Conservation (phyloP, 352 stramenopile species). For the Globisporangium abappressorium region DNA sequence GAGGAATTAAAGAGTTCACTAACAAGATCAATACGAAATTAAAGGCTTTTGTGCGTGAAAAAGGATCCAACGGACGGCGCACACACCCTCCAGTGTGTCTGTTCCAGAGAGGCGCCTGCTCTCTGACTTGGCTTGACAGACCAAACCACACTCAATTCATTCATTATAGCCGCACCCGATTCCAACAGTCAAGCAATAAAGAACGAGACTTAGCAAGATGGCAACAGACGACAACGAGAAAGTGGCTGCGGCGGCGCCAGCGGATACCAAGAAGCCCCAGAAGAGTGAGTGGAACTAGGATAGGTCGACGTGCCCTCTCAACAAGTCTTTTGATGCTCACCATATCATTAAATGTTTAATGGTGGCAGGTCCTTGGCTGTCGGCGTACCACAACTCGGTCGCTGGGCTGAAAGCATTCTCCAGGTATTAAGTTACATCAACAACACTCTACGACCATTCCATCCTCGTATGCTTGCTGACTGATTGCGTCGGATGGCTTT, state of each 20-base stretch:
- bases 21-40: constrained; percentile 3
- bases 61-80: background rate
- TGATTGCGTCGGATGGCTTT: constrained; percentile 33
- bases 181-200: background rate
- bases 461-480: background rate
- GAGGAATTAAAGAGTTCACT: background rate
- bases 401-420: constrained; percentile 82
- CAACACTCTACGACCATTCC: no score
- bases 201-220: background rate
- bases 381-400: constrained; percentile 89
- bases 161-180: background rate
- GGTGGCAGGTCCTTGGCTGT: constrained; percentile 67
- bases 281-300: constrained; percentile 15
- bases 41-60: background rate
- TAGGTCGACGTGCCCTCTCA: background rate
- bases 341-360: background rate
- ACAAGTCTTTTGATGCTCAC: background rate
- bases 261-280: constrained; percentile 14
- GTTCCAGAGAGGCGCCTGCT: constrained; percentile 1
- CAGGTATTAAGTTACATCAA: constrained; percentile 1
- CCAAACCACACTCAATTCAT: background rate
- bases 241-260: background rate
- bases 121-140: background rate
- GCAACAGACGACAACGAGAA: constrained; percentile 15
- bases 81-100: background rate